Conservation (phyloP, 768 basidiomycete species). For the Rhodotorula graminis region DNA sequence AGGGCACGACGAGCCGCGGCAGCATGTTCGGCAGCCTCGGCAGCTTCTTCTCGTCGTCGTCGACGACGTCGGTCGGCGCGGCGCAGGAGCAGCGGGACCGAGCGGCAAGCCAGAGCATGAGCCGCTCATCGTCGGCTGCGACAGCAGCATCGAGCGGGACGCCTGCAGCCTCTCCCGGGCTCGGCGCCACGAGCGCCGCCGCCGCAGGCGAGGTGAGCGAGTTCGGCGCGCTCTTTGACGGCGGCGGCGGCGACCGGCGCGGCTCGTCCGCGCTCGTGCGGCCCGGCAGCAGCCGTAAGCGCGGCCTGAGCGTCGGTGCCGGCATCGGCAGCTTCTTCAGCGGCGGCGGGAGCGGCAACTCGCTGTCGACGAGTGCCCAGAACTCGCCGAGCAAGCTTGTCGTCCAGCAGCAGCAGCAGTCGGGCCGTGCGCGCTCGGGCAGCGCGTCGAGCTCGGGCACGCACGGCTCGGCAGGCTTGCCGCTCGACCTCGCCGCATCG, state of each 20-base stretch:
- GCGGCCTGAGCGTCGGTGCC: slow-evolving; percentile 34
- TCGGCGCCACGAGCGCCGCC: neutral
- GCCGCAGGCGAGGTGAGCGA: slow-evolving; percentile 19
- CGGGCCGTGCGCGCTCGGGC: neutral
- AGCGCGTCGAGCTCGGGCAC: neutral
- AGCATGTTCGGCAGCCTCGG: slow-evolving; percentile 27
- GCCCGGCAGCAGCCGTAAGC: slow-evolving; percentile 14
- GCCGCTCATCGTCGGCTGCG: slow-evolving; percentile 4
- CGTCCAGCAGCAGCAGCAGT: neutral
- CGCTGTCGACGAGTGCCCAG: too few relatives aligned
- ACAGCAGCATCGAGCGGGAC: slow-evolving; percentile 1
- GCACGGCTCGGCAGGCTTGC: neutral
- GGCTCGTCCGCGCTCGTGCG: neutral
- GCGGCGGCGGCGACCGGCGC: neutral
- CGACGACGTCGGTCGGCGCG: too few relatives aligned
- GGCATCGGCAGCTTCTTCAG: slow-evolving; percentile 23
- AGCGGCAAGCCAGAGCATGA: slow-evolving; percentile 3
- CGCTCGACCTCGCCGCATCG: neutral
- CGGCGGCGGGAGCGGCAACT: neutral
- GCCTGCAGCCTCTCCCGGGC: neutral
- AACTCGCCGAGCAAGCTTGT: neutral
- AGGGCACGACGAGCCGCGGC: neutral
- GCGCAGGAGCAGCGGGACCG: neutral
- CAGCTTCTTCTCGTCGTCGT: slow-evolving; percentile 4
- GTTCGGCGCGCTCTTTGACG: slow-evolving; percentile 35